Evolutionary conservation across 2,329 filamentous ascomycete species (phyloP).

Genomic region (Colletotrichum limetticola): DNA sequence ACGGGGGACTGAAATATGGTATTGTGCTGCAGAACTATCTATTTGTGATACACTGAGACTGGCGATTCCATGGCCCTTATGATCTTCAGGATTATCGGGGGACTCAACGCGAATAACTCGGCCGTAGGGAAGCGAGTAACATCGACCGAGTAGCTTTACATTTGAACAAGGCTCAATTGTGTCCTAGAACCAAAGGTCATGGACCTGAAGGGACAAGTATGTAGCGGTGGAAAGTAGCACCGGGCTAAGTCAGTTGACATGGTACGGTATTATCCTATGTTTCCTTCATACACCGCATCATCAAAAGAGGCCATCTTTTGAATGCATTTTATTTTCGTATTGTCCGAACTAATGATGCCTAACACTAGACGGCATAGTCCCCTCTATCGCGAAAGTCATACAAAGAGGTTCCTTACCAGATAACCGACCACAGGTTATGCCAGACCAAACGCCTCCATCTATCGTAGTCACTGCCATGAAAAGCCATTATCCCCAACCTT

Average conservation of each 20-base stretch:
- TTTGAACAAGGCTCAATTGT: background rate
- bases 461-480: constrained; percentile 10
- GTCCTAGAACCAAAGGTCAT: background rate
- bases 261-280: background rate
- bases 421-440: constrained; percentile 13
- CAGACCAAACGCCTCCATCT: constrained; percentile 34
- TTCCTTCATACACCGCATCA: no score
- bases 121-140: no score
- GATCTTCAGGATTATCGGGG: background rate
- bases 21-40: background rate
- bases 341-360: constrained; percentile 6
- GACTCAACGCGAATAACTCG: background rate
- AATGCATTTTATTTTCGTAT: constrained; percentile 12
- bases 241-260: background rate
- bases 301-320: background rate
- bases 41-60: background rate
- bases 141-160: no score
- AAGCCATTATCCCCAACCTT: constrained; percentile 12
- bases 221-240: background rate
- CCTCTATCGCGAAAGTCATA: constrained; percentile 14
- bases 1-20: background rate
- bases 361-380: background rate
- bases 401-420: background rate
- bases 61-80: background rate
- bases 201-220: background rate